Percentiles rank a stretch among this genome's conserved stretches.
Conservation (phyloP, 495 filamentous ascomycete genomes). For the Podospora didyma region DNA sequence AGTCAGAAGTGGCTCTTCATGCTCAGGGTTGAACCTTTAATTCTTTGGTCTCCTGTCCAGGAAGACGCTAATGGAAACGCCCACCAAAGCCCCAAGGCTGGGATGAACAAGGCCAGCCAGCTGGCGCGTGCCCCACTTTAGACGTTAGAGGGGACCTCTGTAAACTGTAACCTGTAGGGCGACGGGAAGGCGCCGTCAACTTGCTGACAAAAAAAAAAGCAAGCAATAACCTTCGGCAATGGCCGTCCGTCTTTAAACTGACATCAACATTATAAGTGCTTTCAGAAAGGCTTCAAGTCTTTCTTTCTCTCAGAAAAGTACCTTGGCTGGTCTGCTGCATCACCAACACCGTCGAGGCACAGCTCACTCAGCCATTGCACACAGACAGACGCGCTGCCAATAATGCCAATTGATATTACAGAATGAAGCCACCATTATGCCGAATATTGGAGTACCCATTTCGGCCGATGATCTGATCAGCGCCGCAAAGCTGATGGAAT, state of each 20-base stretch:
- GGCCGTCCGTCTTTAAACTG: conserved; percentile 11
- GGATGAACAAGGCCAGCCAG: not conserved
- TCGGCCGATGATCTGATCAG: not conserved
- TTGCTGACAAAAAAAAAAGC: not conserved
- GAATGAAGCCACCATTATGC: not conserved
- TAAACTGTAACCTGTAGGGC: too few relatives aligned
- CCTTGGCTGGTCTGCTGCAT: too few relatives aligned
- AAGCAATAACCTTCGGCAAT: conserved; percentile 1
- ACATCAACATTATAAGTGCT: not conserved
- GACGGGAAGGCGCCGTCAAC: not conserved
- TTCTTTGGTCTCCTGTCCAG: not conserved
- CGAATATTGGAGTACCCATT: not conserved
- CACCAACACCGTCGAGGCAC: too few relatives aligned
- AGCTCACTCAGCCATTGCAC: not conserved
- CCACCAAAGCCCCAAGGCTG: not conserved
- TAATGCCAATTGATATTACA: not conserved
- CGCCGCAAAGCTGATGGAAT: not conserved
- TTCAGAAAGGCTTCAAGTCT: too few relatives aligned
- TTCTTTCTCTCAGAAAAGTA: too few relatives aligned
- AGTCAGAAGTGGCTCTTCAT: too few relatives aligned
- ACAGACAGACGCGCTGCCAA: not conserved
- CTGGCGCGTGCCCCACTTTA: not conserved
- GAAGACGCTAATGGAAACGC: not conserved
- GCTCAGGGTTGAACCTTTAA: too few relatives aligned
- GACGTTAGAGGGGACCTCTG: too few relatives aligned